Percentiles rank a stretch among this genome's conserved stretches.
phyloP scores from a whole-genome alignment of 1,139 yeast species.

The Pneumocystis wakefieldiae region DNA sequence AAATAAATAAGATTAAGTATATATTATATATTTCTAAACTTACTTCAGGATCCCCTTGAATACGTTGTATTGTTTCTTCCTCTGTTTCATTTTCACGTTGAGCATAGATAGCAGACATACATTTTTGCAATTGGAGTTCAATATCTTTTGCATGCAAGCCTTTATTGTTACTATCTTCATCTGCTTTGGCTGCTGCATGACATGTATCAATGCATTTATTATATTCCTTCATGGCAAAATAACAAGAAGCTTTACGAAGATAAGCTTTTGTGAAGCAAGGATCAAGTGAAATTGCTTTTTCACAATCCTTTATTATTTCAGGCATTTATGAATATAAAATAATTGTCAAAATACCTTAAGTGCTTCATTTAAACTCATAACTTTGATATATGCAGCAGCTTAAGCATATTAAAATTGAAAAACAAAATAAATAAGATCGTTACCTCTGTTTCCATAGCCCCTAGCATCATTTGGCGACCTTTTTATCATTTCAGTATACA shows the following conservation, averaged over 20 bases:
- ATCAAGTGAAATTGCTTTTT: constrained; percentile 73
- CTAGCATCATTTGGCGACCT: constrained; percentile 94
- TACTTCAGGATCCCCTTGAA: constrained; percentile 74
- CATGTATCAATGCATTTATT: constrained; percentile 70
- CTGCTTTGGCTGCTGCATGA: constrained; percentile 60
- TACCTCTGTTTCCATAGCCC: constrained; percentile 75
- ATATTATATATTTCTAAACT: constrained; percentile 5
- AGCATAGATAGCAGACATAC: constrained; percentile 62
- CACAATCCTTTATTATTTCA: constrained; percentile 43
- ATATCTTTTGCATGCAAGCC: constrained; percentile 57
- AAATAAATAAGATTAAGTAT: constrained; percentile 16
- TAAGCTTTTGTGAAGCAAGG: constrained; percentile 86
- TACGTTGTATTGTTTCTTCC: constrained; percentile 86
- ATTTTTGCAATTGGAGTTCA: constrained; percentile 67
- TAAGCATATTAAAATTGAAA: not conserved
- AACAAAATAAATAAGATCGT: not conserved
- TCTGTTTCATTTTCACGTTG: constrained; percentile 81
- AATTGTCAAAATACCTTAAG: constrained; percentile 28
- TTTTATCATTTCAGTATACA: constrained; percentile 88
- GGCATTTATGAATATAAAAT: not conserved
- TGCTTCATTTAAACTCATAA: constrained; percentile 95
- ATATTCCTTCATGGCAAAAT: constrained; percentile 79
- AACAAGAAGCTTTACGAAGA: constrained; percentile 91
- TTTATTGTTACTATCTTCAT: constrained; percentile 37
- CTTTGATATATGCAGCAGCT: constrained; percentile 89